Percentiles rank a stretch among this genome's conserved stretches.
phyloP scores from a whole-genome alignment of 257 asterid genomes.

The Fraxinus anomala region DNA sequence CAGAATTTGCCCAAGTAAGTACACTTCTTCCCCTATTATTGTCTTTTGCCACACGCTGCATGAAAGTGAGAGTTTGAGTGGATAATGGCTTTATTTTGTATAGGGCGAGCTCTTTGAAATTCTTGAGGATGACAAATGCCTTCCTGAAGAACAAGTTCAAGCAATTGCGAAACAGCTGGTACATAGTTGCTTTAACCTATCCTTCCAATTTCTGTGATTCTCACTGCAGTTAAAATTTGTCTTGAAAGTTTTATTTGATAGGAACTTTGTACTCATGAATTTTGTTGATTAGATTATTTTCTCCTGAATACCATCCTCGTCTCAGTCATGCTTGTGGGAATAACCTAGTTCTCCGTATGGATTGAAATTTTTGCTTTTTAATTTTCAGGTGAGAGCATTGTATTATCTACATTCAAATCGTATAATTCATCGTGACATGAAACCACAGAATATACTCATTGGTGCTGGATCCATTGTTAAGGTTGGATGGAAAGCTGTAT shows the following conservation, averaged over 20 bases:
- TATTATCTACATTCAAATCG: conserved; percentile 97
- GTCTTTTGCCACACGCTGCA: background rate
- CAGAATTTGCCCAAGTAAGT: conserved; percentile 85
- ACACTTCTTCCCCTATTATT: conserved; percentile 16
- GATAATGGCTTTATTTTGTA: conserved; percentile 28
- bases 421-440: conserved; percentile 97
- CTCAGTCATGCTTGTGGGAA: conserved; percentile 9
- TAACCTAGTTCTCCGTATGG: conserved; percentile 12
- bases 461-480: conserved; percentile 92
- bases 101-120: conserved; percentile 98
- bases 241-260: background rate
- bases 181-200: conserved; percentile 23
- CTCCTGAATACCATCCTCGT: conserved; percentile 8
- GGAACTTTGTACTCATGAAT: conserved; percentile 10
- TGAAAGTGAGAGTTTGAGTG: conserved; percentile 19
- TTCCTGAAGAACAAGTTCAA: conserved; percentile 98
- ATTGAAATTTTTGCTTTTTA: conserved; percentile 19
- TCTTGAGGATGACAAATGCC: conserved; percentile 98
- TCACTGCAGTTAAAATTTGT: conserved; percentile 6
- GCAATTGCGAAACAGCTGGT: conserved; percentile 99
- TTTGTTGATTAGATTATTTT: conserved; percentile 4
- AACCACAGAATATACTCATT: conserved; percentile 96
- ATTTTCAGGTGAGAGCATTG: conserved; percentile 81
- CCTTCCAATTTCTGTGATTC: conserved; percentile 12
- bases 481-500: conserved; percentile 40